Evolutionary conservation across 2,329 filamentous ascomycete species (phyloP).

Genomic region (Penicillium sp.): DNA sequence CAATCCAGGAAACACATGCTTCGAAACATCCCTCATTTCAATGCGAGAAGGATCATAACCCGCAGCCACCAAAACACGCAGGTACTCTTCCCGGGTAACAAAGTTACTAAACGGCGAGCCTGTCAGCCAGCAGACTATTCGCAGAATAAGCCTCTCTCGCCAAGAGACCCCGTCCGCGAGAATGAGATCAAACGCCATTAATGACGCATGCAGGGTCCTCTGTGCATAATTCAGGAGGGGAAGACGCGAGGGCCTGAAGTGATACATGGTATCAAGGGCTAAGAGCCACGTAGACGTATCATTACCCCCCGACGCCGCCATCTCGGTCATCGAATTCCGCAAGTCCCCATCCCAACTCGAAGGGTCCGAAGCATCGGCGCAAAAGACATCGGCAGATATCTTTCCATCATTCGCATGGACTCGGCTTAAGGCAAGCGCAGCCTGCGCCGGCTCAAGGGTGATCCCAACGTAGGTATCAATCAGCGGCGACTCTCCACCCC

Average conservation of each 20-base stretch:
- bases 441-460: slow-evolving; percentile 48
- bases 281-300: slow-evolving; percentile 46
- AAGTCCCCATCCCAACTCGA: slow-evolving; percentile 39
- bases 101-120: slow-evolving; percentile 50
- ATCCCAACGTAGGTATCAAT: slow-evolving; percentile 51
- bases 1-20: slow-evolving; percentile 50
- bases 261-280: slow-evolving; percentile 54
- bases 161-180: slow-evolving; percentile 24
- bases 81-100: slow-evolving; percentile 45
- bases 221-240: slow-evolving; percentile 45
- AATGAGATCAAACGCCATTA: slow-evolving; percentile 55
- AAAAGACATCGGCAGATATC: slow-evolving; percentile 35
- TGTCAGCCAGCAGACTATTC: slow-evolving; percentile 45
- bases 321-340: slow-evolving; percentile 6
- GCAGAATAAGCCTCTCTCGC: slow-evolving; percentile 34
- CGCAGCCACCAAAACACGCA: slow-evolving; percentile 41
- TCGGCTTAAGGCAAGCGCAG: slow-evolving; percentile 29
- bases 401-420: slow-evolving; percentile 3
- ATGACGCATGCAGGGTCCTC: slow-evolving; percentile 42
- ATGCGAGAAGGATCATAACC: slow-evolving; percentile 46
- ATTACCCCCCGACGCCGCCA: neutral
- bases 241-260: slow-evolving; percentile 51
- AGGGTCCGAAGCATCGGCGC: slow-evolving; percentile 49
- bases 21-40: slow-evolving; percentile 48
- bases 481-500: slow-evolving; percentile 9